A percentile compares a stretch with the other conserved stretches of the same genome.
These are phyloP conservation scores for Tetramitus jugosus DNA, from an alignment of 208 protist genomes.

Conservation along the genomic window DNA sequence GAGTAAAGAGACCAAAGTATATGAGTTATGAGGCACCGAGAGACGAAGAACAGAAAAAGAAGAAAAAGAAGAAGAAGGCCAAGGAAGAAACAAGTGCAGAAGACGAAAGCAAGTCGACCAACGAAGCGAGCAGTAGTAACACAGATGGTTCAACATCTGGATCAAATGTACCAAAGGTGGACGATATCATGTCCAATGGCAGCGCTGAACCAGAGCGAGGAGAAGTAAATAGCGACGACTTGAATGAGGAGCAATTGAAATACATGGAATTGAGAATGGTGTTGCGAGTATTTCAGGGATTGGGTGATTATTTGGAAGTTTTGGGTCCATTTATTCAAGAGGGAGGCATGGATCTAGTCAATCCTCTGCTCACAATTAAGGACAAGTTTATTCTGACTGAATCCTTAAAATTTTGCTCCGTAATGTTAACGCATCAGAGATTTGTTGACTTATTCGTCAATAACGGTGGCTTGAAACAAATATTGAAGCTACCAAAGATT, in stretches of 20 bases:
- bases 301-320: not conserved
- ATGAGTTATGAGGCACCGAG: not conserved
- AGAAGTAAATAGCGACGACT: no score
- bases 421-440: constrained; percentile 33
- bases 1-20: not conserved
- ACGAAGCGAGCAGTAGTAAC: no score
- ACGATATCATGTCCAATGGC: no score
- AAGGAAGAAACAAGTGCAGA: no score
- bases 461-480: constrained; percentile 31
- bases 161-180: no score
- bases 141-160: no score
- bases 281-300: not conserved
- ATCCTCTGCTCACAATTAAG: not conserved
- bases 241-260: not conserved
- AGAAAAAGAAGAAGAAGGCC: no score
- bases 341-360: not conserved
- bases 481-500: constrained; percentile 34
- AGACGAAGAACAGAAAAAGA: no score
- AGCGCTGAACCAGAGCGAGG: no score
- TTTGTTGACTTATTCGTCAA: constrained; percentile 39
- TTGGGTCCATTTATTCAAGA: not conserved
- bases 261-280: not conserved
- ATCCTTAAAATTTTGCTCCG: constrained; percentile 18
- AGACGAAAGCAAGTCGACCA: no score
- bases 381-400: constrained; percentile 21